phyloP scores from a whole-genome alignment of 331 rosid species.

The Erythrophleum ivorense region DNA sequence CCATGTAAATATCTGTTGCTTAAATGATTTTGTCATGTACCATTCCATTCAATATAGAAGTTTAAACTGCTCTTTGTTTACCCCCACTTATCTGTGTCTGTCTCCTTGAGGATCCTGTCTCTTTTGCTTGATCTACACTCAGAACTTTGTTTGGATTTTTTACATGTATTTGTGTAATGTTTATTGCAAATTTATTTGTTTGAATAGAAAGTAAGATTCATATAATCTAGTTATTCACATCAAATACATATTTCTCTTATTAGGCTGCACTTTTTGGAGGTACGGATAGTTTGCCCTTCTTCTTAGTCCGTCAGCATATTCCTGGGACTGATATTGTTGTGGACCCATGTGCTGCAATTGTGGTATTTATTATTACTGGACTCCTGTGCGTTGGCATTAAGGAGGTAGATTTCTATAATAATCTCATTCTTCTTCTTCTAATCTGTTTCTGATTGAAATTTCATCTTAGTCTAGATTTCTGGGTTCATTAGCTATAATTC shows the following conservation, averaged over 20 bases:
- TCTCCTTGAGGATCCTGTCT: not conserved
- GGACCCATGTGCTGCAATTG: conserved; percentile 85
- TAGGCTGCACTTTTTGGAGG: conserved; percentile 93
- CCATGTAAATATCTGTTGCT: not conserved
- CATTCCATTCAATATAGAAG: not conserved
- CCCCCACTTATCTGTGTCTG: not conserved
- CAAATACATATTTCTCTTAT: conserved; percentile 26
- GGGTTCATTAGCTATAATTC: not conserved
- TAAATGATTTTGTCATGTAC: not conserved
- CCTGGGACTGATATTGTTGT: conserved; percentile 73
- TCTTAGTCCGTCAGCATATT: conserved; percentile 68
- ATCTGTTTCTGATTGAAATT: not conserved
- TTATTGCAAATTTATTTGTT: conserved; percentile 18
- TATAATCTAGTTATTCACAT: conserved; percentile 16
- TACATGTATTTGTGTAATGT: not conserved
- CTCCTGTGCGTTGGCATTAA: conserved; percentile 83
- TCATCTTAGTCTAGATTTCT: conserved; percentile 20
- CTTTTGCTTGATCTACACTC: conserved; percentile 3
- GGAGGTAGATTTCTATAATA: conserved; percentile 62
- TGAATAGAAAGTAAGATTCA: conserved; percentile 11
- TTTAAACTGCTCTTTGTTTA: not conserved
- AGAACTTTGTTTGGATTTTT: conserved; percentile 10
- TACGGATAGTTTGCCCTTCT: conserved; percentile 60
- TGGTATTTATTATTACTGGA: conserved; percentile 72
- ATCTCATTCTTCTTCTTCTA: not conserved